Evolutionary conservation across 75 land plant genomes (phyloP).

Genomic region (Isoetes taiwanensis): DNA sequence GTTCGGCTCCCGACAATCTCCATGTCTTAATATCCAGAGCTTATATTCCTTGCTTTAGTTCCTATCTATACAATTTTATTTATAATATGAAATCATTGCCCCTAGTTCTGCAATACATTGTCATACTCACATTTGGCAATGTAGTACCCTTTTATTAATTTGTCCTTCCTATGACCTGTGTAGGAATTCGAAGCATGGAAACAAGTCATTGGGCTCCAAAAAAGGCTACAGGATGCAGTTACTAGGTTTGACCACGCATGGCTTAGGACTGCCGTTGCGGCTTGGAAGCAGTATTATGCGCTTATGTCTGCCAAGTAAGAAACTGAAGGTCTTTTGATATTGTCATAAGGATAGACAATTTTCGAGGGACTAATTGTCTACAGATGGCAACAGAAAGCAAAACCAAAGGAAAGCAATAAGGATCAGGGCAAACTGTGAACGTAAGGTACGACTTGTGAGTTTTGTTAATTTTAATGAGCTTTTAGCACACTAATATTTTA

Average conservation of each 20-base stretch:
- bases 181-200: not conserved
- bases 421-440: not conserved
- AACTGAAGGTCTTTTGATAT: not conserved
- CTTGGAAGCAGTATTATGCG: not conserved
- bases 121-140: too few species aligned
- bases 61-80: too few species aligned
- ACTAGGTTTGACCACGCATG: not conserved
- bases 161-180: too few species aligned
- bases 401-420: not conserved
- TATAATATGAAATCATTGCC: too few species aligned
- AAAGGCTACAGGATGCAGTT: not conserved
- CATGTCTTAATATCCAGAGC: too few species aligned
- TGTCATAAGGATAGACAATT: not conserved
- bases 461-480: too few species aligned
- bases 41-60: too few species aligned
- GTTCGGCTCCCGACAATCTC: too few species aligned
- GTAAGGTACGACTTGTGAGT: conserved; percentile 1
- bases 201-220: not conserved
- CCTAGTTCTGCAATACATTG: too few species aligned
- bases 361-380: not conserved
- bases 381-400: not conserved
- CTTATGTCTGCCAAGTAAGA: not conserved
- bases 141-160: too few species aligned
- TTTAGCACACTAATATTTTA: too few species aligned
- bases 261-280: not conserved